These are phyloP conservation scores for Zizania latifolia DNA, from an alignment of 176 grass and related monocot genomes.

Conservation along the genomic window DNA sequence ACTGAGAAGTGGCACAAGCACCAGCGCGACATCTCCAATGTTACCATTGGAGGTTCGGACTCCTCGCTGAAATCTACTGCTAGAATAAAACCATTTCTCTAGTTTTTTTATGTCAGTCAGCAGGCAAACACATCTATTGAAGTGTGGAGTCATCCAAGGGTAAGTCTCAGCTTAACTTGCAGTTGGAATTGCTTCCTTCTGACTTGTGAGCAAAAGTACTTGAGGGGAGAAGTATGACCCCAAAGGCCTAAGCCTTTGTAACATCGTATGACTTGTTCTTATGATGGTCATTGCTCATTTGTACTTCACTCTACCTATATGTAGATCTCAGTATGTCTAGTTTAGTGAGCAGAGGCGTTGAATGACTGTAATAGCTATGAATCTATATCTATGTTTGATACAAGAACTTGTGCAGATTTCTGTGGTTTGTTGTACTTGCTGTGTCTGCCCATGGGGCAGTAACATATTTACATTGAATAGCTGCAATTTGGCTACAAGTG, in stretches of 20 bases:
- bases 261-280: neutral
- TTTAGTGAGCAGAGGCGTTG: neutral
- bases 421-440: neutral
- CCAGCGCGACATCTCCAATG: constrained; percentile 85
- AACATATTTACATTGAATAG: too few relatives aligned
- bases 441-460: too few relatives aligned
- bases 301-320: neutral
- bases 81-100: neutral
- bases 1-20: constrained; percentile 80
- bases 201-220: neutral
- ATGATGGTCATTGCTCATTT: neutral
- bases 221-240: neutral
- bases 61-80: constrained; percentile 36
- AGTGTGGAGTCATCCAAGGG: neutral
- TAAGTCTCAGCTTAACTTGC: neutral
- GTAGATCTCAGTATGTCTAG: neutral
- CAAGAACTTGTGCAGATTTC: neutral
- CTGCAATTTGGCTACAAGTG: too few relatives aligned
- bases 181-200: constrained; percentile 10
- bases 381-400: neutral
- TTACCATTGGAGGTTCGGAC: constrained; percentile 77
- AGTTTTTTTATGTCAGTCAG: neutral
- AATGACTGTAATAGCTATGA: neutral
- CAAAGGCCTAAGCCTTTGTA: neutral
- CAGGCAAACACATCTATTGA: neutral